Evolutionary conservation across 139 green algal species (phyloP), one percentile per base, ranked within the genome.

Genomic region (Haematococcus sp.): DNA sequence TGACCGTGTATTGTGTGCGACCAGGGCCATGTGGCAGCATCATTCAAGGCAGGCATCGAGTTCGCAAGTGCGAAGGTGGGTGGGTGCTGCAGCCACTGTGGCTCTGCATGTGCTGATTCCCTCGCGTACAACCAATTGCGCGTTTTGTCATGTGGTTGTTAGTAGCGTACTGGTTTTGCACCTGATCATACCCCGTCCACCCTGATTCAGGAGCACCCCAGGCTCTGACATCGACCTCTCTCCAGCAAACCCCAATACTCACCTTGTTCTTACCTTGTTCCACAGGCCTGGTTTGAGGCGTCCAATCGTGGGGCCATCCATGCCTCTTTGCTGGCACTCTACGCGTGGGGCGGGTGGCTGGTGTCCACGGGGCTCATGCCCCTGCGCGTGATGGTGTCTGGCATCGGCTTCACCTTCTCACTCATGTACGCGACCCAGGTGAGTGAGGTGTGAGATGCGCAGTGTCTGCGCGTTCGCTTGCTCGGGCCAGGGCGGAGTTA

Each of bases 391-490:
- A 87, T 98, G 72, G 82, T 97, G 25, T 86, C 80, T 20, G 90
- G 89, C 75, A 95, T 98, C 40, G 93, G 93, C 64, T 97, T 95
- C 84, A 97, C 92, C 34, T 98, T 95, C 74, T 87, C 72, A 20
- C 79, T 97, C 15, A 87, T 93, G 34, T 98, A 96, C 75, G 93
- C 92, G 30, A 94, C 90, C 0, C 92, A 93, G 78, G 75, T 65
- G 52, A 2, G 52, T 40, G 3, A n/a, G 40, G 44, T 46, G 52
- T 63, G 31, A n/a, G n/a, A n/a, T n/a, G n/a, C n/a, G n/a, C n/a
- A n/a, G n/a, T 68, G 70, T 40, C 9, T 68, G 60, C 43, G 60
- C n/a, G n/a, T n/a, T n/a, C n/a, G n/a, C n/a, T n/a, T n/a, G n/a
- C n/a, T n/a, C n/a, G n/a, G n/a, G n/a, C n/a, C n/a, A n/a, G n/a